Evolutionary conservation across 2,329 filamentous ascomycete species (phyloP).

Genomic region (Neofusicoccum ribis): DNA sequence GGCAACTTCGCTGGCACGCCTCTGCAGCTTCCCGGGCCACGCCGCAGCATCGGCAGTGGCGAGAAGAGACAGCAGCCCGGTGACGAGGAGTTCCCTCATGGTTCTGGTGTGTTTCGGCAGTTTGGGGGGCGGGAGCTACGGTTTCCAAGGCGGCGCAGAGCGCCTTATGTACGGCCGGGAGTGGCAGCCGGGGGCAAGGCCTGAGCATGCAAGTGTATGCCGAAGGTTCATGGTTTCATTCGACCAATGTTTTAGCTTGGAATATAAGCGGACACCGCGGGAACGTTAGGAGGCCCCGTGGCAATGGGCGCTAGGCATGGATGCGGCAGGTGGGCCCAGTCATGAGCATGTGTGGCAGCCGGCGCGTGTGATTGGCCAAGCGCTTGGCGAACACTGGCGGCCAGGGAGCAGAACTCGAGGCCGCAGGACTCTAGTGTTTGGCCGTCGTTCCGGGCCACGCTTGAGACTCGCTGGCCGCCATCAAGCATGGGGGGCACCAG

Average conservation of each 20-base stretch:
- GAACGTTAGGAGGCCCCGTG: background rate
- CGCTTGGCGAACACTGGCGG: background rate
- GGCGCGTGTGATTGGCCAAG: background rate
- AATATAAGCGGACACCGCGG: constrained; percentile 1
- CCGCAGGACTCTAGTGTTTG: background rate
- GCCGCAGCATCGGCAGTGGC: background rate
- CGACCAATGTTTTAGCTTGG: background rate
- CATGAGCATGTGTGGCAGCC: background rate
- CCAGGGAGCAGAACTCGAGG: background rate
- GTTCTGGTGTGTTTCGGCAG: background rate
- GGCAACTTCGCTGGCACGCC: background rate
- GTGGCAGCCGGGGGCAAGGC: no score
- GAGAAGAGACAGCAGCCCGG: background rate
- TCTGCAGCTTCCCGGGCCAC: background rate
- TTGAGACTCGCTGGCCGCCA: background rate
- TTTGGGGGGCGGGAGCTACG: background rate
- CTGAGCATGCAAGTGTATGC: background rate
- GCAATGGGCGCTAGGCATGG: background rate
- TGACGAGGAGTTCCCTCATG: background rate
- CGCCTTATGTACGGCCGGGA: background rate
- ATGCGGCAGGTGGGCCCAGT: background rate
- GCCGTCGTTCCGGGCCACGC: background rate
- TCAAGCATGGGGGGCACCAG: background rate
- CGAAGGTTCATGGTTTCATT: background rate
- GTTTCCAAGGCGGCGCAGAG: background rate